These are phyloP conservation scores for Saccharomyces pastorianus DNA, from an alignment of 1,139 yeast species.

Conservation along the genomic window DNA sequence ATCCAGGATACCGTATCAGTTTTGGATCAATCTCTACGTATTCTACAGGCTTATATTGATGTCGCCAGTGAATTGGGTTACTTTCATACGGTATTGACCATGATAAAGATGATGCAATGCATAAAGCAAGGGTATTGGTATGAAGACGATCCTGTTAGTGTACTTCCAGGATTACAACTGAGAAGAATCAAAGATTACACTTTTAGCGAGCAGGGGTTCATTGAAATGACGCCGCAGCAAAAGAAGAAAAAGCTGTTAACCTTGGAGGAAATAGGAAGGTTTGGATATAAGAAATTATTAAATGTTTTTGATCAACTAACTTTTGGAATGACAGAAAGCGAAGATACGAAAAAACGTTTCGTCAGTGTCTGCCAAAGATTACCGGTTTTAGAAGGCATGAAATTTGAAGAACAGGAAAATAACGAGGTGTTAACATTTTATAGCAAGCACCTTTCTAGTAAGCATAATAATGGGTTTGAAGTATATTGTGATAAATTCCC, in stretches of 20 bases:
- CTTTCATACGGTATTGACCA: constrained; percentile 47
- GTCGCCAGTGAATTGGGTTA: constrained; percentile 81
- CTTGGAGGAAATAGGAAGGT: constrained; percentile 30
- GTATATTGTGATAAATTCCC: constrained; percentile 78
- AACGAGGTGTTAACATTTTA: constrained; percentile 37
- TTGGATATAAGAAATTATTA: constrained; percentile 18
- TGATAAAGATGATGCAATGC: constrained; percentile 72
- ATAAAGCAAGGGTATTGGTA: constrained; percentile 85
- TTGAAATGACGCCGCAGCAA: constrained; percentile 4
- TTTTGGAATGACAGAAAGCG: constrained; percentile 13
- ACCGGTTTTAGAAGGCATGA: constrained; percentile 35
- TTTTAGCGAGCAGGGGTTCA: constrained; percentile 25
- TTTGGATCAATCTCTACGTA: constrained; percentile 88
- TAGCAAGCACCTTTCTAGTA: constrained; percentile 47
- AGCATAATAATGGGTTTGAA: constrained; percentile 51
- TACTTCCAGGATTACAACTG: constrained; percentile 62
- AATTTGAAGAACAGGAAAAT: constrained; percentile 30
- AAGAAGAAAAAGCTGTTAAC: constrained; percentile 12
- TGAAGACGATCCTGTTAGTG: constrained; percentile 61
- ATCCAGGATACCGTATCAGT: constrained; percentile 90
- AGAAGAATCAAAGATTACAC: constrained; percentile 27
- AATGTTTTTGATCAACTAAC: constrained; percentile 8
- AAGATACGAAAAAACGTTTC: constrained; percentile 34
- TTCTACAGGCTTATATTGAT: constrained; percentile 86
- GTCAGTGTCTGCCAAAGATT: constrained; percentile 39